These are phyloP conservation scores for Yarrowia keelungensis DNA, from an alignment of 805 yeast genomes.

Conservation along the genomic window DNA sequence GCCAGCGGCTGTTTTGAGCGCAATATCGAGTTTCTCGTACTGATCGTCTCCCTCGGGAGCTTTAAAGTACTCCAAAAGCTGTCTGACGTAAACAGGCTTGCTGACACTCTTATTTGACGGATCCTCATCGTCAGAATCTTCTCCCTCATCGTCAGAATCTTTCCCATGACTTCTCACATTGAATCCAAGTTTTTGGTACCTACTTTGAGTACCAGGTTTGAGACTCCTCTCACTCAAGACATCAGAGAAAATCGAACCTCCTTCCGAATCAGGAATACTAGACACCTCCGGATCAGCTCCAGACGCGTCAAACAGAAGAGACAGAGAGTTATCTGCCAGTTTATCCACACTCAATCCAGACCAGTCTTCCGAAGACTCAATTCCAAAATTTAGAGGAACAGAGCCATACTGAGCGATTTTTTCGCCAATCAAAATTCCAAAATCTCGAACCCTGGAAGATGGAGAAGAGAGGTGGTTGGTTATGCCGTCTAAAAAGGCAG, in stretches of 20 bases:
- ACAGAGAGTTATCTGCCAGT: background rate
- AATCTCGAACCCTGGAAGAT: slow-evolving; percentile 42
- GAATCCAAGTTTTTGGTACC: slow-evolving; percentile 39
- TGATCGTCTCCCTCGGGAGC: slow-evolving; percentile 55
- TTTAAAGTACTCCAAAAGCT: slow-evolving; percentile 64
- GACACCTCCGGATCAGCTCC: background rate
- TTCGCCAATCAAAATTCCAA: slow-evolving; percentile 44
- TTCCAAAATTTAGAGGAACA: slow-evolving; percentile 45
- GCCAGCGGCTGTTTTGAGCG: slow-evolving; percentile 61
- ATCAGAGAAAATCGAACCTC: slow-evolving; percentile 8
- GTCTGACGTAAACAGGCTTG: slow-evolving; percentile 74
- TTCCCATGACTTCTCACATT: slow-evolving; percentile 47
- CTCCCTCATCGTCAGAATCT: slow-evolving; percentile 52
- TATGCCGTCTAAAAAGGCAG: slow-evolving; percentile 44
- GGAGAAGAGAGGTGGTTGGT: slow-evolving; percentile 42
- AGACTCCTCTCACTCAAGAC: background rate
- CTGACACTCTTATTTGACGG: slow-evolving; percentile 54
- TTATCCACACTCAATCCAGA: slow-evolving; percentile 29
- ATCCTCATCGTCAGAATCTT: slow-evolving; percentile 43
- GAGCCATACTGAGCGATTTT: slow-evolving; percentile 46
- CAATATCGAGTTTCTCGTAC: slow-evolving; percentile 58
- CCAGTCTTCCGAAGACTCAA: slow-evolving; percentile 37
- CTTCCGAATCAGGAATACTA: slow-evolving; percentile 1
- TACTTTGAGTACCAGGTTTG: background rate
- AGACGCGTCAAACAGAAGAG: slow-evolving; percentile 10